Base-by-base conservation (phyloP, 164 flowering plant genomes). In the Nymphaea colorata region DNA sequence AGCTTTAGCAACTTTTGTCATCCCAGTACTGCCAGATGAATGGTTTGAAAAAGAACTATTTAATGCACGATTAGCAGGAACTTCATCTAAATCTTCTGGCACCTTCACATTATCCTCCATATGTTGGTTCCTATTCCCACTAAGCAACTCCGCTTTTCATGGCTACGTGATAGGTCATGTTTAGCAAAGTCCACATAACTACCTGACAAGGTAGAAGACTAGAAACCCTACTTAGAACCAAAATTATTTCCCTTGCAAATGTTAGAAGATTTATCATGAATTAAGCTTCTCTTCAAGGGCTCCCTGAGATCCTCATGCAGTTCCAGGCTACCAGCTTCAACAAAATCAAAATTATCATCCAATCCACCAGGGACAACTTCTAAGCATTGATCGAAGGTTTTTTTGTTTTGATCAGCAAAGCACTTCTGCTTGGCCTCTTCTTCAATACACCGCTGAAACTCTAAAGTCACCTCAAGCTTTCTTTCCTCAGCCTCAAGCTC, bases 401-500 rank as follows among this genome's bases (percentile, higher is more conserved):
- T 88, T 72, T 81, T 92, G n/a, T 80, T 83, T 74, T 80, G 94
- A 81, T 89, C 98, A 12, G 90, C 91, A 61, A 92, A 86, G 70
- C 86, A 96, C 82, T 86, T 90, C 78, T 76, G 85, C 71, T 95
- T 95, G 43, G 97, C 95, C 79, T 95, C 98, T 72, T 89, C 79
- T 76, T 95, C 99, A 55, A 95, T 83, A 66, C 82, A 74, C 78
- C 97, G 84, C 75, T 95, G 99, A 78, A 85, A 90, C 76, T 90
- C 98, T 77, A 95, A 78, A 64, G 91, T 87, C 76, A 92, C 95
- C 79, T 92, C 91, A 72, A 95, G 93, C 83, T 84, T 89, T 78
- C 87, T 86, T 71, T 87, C 99, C 82, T 90, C 99, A 17, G 82
- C 98, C 80, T 92, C 99, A 77, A 95, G 90, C 79, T 90, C 90